Evolutionary conservation across 352 stramenopile species (phyloP).

Genomic region (Phytophthora ramorum): DNA sequence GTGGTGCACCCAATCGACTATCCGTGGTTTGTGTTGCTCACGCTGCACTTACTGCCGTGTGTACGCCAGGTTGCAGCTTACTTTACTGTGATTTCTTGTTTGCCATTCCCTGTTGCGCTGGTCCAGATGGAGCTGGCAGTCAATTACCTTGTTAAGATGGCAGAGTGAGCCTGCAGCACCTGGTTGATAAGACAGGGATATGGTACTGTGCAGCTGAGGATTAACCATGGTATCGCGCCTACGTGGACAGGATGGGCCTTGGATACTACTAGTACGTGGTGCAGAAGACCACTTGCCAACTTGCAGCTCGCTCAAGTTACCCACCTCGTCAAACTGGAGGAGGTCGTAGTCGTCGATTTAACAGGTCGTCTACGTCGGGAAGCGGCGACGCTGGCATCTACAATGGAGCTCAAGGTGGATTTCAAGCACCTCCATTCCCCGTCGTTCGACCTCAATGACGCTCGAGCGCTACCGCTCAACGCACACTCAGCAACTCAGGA

Average conservation of each 20-base stretch:
- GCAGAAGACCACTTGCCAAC: slow-evolving; percentile 11
- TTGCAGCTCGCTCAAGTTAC: slow-evolving; percentile 24
- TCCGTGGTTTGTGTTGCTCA: slow-evolving; percentile 6
- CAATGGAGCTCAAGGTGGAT: slow-evolving; percentile 7
- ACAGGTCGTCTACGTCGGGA: slow-evolving; percentile 17
- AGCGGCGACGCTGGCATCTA: slow-evolving; percentile 18
- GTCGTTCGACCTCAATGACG: no score
- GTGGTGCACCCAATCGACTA: neutral
- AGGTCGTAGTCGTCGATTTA: slow-evolving; percentile 31
- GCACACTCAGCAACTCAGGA: slow-evolving; percentile 7
- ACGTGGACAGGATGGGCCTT: neutral
- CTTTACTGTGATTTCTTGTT: slow-evolving; percentile 1
- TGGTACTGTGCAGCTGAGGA: slow-evolving; percentile 18
- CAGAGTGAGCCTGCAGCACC: neutral
- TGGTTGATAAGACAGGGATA: no score
- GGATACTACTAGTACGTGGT: no score
- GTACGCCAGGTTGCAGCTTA: slow-evolving; percentile 10
- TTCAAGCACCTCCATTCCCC: slow-evolving; percentile 1
- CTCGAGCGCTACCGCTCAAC: no score
- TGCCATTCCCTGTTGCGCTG: neutral
- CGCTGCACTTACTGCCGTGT: neutral
- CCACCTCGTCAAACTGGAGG: slow-evolving; percentile 15
- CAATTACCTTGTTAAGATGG: slow-evolving; percentile 8
- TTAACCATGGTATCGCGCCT: neutral
- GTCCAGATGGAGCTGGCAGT: slow-evolving; percentile 6